Conservation (phyloP, 441 rosid genomes). For the Francoa sonchifolia region DNA sequence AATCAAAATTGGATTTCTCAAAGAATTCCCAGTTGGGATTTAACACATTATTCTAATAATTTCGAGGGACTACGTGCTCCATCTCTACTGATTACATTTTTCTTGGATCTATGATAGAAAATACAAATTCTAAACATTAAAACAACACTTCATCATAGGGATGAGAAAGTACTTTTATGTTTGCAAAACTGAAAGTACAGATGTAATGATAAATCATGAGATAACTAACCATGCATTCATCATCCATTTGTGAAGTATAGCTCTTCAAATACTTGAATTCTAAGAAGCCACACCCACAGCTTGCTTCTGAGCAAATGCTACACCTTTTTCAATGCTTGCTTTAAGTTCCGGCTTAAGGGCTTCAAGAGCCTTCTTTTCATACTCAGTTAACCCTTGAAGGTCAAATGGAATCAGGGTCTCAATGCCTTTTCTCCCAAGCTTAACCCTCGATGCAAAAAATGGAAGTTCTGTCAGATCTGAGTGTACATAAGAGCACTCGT, state of each 20-base stretch:
- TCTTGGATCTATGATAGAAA: no score
- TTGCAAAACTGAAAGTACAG: background rate
- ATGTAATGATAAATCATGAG: background rate
- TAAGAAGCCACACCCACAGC: conserved; percentile 39
- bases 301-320: conserved; percentile 63
- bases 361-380: conserved; percentile 74
- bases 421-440: conserved; percentile 71
- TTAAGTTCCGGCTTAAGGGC: conserved; percentile 69
- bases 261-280: no score
- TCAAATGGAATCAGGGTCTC: conserved; percentile 69
- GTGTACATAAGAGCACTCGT: conserved; percentile 75
- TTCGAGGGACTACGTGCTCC: no score
- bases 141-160: no score
- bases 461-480: conserved; percentile 73
- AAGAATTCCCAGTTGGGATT: no score
- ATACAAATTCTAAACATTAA: no score
- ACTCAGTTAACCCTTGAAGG: conserved; percentile 67
- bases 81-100: no score
- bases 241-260: no score
- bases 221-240: no score
- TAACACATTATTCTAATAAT: no score
- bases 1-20: no score
- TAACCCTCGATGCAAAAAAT: conserved; percentile 82
- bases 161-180: no score
- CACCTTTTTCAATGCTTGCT: conserved; percentile 83